Base-by-base conservation (phyloP, 2,329 filamentous ascomycete species). In the Pyrenophora tritici-repentis region DNA sequence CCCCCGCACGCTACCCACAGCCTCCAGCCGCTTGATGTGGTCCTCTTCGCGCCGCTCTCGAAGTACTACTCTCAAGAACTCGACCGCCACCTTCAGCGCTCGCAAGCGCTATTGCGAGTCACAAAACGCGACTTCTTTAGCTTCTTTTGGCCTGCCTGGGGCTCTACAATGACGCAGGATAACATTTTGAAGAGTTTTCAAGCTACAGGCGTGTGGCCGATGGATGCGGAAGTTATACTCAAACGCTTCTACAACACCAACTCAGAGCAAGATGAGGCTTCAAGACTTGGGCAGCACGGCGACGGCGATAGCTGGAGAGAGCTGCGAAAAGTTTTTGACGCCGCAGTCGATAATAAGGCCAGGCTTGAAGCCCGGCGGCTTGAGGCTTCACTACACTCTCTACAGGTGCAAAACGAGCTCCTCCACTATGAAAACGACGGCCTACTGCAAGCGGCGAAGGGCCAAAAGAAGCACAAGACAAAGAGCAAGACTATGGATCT, bases 101-200 rank as follows among this genome's bases (percentile, higher is more conserved):
- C 17, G 29, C 13, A 47, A 40, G 43, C 16, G 1, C 12, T 34
- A 4, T 26, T 12, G 4, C 22, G 8, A 2, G 12, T 34, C 3
- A 40, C 4, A 3, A 37, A 38, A 45, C 9, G 16, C 14, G 14
- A 22, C 24, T 45, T 45, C 16, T 45, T 45, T 47, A 14, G 5
- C 2, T 16, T 16, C 35, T 46, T 46, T 34, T 40, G 17, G 36
- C 7, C 36, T 1, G 26, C 36, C 2, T 47, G 13, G 36, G 14
- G 26, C 24, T 33, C 16, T 40, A 32, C 5, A 34, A 47, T 40
- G 10, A 47, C 4, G 35, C 8, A 3, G 12, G 43, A 47, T 7
- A 12, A 13, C 12, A 40, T 47, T 1, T 13, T 6, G n/a, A 47
- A 40, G 43, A 47, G 43, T 47, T 40, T 47, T 40, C 3, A 47